Evolutionary conservation across 495 filamentous ascomycete genomes (phyloP), one percentile per base, ranked within the genome.

Genomic region (Neurospora sp.): DNA sequence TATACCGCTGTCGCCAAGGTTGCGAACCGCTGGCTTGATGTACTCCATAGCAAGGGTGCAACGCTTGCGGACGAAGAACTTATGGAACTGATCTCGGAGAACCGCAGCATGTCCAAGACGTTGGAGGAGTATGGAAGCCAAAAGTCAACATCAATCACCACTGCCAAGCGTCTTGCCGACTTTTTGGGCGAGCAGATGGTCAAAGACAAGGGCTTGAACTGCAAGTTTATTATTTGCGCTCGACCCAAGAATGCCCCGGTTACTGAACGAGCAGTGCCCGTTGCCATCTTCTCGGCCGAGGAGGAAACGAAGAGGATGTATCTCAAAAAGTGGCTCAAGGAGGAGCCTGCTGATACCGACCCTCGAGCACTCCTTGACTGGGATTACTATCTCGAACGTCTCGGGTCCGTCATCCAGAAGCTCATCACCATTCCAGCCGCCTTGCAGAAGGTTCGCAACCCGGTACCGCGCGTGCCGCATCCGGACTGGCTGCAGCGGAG

Each of bases 111-210:
- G 96, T 85, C 90, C 14, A 99, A 99, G 83, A 93, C 96, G 0
- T 85, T 99, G 14, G 95, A 96, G 74, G 96, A 99, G 81, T 99
- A 99, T 79, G 96, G 95, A 38, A 85, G 84, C 7, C 96, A 98
- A 77, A 99, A 99, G 80, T 97, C 95, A 0, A 98, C 96, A 8
- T 97, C 96, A 3, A 99, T 99, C 80, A 99, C 96, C 1, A 99
- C 96, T 0, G 96, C 96, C n/a, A 94, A 91, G 78, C 93, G 96
- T 69, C 83, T 99, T 20, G 96, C 96, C 38, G 96, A 98, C 77
- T 99, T 99, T 79, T 81, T 99, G 70, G 96, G 96, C 16, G 94
- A 97, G 81, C 95, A 97, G 79, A 99, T 99, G 96, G 88, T 97
- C 76, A 99, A 99, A 78, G 96, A 99, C 81, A 98, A 98, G 81